Evolutionary conservation across 2,329 filamentous ascomycete genomes (phyloP).

Genomic region (Epicoccum nigrum): DNA sequence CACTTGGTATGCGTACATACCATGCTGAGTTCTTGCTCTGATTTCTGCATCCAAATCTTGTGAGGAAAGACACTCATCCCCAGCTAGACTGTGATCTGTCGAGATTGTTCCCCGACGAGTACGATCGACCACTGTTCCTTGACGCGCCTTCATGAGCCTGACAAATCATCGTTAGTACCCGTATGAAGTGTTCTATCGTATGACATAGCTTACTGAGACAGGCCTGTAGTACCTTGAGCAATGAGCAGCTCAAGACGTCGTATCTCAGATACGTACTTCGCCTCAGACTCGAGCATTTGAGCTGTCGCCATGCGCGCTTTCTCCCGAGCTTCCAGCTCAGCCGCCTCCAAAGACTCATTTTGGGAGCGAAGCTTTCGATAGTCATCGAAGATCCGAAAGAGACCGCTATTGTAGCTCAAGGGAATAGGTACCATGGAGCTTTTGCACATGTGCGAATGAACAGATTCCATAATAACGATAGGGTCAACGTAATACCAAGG

Average conservation of each 20-base stretch:
- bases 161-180: conserved; percentile 6
- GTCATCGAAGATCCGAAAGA: conserved; percentile 53
- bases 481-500: conserved; percentile 33
- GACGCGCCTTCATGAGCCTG: conserved; percentile 49
- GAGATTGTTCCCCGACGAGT: conserved; percentile 29
- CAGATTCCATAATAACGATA: conserved; percentile 29
- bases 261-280: conserved; percentile 50
- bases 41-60: conserved; percentile 35
- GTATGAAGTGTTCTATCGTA: neutral
- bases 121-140: conserved; percentile 48
- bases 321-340: conserved; percentile 36
- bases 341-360: conserved; percentile 36
- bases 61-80: conserved; percentile 20
- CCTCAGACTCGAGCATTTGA: conserved; percentile 42
- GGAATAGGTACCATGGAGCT: conserved; percentile 33
- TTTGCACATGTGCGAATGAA: conserved; percentile 34
- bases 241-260: conserved; percentile 54
- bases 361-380: conserved; percentile 47
- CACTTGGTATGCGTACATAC: conserved; percentile 14
- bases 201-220: conserved; percentile 39
- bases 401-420: conserved; percentile 42
- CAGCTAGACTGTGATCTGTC: conserved; percentile 13
- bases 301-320: conserved; percentile 37
- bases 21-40: conserved; percentile 30
- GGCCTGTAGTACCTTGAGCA: conserved; percentile 48